Percentiles rank a stretch among this genome's conserved stretches.
These are phyloP conservation scores for Myxozyma kluyveri DNA, from an alignment of 805 yeast genomes.

Conservation along the genomic window DNA sequence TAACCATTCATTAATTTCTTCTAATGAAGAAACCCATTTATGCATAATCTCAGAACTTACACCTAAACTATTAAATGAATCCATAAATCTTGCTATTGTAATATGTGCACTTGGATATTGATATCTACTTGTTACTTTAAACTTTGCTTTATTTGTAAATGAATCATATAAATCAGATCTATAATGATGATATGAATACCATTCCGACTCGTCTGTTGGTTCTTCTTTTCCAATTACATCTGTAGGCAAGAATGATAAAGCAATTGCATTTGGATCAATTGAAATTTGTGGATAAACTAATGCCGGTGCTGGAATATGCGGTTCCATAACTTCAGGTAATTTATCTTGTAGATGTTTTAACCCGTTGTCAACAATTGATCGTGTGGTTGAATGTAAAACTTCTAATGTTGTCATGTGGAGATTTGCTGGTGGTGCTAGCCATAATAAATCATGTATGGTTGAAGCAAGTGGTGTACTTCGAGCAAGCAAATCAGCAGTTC, in stretches of 20 bases:
- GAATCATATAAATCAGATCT: constrained; percentile 20
- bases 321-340: constrained; percentile 11
- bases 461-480: not conserved
- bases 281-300: constrained; percentile 23
- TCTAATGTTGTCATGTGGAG: constrained; percentile 30
- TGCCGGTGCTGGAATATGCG: constrained; percentile 21
- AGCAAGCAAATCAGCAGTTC: not conserved
- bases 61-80: constrained; percentile 2
- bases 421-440: constrained; percentile 31
- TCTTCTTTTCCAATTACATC: constrained; percentile 3
- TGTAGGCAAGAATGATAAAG: constrained; percentile 25
- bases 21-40: constrained; percentile 19
- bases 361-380: constrained; percentile 3
- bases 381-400: constrained; percentile 20
- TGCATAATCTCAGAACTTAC: constrained; percentile 4
- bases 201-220: not conserved
- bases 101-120: constrained; percentile 31
- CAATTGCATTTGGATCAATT: constrained; percentile 26
- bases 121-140: constrained; percentile 27
- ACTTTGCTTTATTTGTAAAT: constrained; percentile 11
- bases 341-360: constrained; percentile 1
- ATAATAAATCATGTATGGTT: constrained; percentile 17
- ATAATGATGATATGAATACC: constrained; percentile 28
- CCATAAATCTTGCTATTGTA: constrained; percentile 30
- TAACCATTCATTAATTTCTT: constrained; percentile 23